A percentile compares a stretch with the other conserved stretches of the same genome.
phyloP scores from a whole-genome alignment of 2,329 filamentous ascomycete species.

The Fusarium pseudocircinatum region DNA sequence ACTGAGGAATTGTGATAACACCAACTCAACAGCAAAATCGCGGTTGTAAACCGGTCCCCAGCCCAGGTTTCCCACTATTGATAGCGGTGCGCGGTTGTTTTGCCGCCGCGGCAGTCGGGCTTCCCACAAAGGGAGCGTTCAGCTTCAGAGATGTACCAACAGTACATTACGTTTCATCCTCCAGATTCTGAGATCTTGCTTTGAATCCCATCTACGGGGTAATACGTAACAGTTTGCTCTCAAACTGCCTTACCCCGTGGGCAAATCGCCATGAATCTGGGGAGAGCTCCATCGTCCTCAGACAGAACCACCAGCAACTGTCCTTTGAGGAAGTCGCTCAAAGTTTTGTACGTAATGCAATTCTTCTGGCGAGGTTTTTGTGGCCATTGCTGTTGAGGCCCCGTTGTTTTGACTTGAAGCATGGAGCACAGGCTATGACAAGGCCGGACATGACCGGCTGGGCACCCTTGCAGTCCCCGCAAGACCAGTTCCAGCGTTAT shows the following conservation, averaged over 20 bases:
- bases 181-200: slow-evolving; percentile 14
- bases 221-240: slow-evolving; percentile 42
- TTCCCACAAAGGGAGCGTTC: slow-evolving; percentile 10
- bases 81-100: slow-evolving; percentile 25
- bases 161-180: slow-evolving; percentile 1
- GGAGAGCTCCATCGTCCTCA: slow-evolving; percentile 37
- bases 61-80: not conserved
- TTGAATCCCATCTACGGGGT: slow-evolving; percentile 33
- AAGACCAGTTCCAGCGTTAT: slow-evolving; percentile 18
- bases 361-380: slow-evolving; percentile 17
- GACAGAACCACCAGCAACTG: slow-evolving; percentile 9
- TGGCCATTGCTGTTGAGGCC: slow-evolving; percentile 18
- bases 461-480: slow-evolving; percentile 31
- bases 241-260: slow-evolving; percentile 39
- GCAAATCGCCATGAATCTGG: slow-evolving; percentile 36
- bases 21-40: not conserved
- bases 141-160: not conserved
- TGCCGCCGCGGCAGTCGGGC: slow-evolving; percentile 29
- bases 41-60: not conserved
- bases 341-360: slow-evolving; percentile 41
- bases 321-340: slow-evolving; percentile 27
- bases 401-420: slow-evolving; percentile 28
- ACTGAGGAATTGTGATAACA: slow-evolving; percentile 26
- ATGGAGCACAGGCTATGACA: slow-evolving; percentile 6
- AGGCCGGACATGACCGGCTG: slow-evolving; percentile 40